phyloP scores from a whole-genome alignment of 345 rosid genomes.

The Fremontodendron californicum region DNA sequence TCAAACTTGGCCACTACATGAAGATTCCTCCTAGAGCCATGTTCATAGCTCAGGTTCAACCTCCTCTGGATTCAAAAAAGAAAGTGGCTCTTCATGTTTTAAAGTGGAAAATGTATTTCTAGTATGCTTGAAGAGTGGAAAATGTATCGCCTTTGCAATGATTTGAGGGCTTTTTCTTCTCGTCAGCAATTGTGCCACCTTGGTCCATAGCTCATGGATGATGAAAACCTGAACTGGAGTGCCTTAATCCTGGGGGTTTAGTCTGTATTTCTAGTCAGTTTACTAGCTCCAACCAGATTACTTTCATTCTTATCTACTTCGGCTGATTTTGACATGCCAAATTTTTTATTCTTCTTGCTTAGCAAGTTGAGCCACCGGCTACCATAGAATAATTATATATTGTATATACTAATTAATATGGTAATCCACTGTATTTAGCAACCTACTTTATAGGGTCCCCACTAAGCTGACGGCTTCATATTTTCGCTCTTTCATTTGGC shows the following conservation, averaged over 20 bases:
- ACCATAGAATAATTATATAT: neutral
- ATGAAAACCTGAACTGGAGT: too few relatives aligned
- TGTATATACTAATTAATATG: neutral
- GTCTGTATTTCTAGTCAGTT: too few relatives aligned
- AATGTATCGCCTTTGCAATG: too few relatives aligned
- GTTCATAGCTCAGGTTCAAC: too few relatives aligned
- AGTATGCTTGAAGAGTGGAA: too few relatives aligned
- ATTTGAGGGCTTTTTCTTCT: too few relatives aligned
- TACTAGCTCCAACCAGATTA: neutral
- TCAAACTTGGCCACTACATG: neutral
- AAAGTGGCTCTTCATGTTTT: neutral
- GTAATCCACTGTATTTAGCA: neutral
- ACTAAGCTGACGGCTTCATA: neutral
- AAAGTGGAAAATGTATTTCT: too few relatives aligned
- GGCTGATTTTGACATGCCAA: neutral
- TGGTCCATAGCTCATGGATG: too few relatives aligned
- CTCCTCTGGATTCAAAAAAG: neutral
- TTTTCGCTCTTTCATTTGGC: neutral
- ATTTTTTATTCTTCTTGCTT: neutral
- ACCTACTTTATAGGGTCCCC: neutral
- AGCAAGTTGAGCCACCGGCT: neutral
- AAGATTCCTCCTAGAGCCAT: too few relatives aligned
- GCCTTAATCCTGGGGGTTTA: too few relatives aligned
- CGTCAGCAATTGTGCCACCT: too few relatives aligned
- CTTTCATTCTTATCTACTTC: neutral